These are phyloP conservation scores for Fraxinus anomala DNA, from an alignment of 257 asterid species.

Conservation along the genomic window DNA sequence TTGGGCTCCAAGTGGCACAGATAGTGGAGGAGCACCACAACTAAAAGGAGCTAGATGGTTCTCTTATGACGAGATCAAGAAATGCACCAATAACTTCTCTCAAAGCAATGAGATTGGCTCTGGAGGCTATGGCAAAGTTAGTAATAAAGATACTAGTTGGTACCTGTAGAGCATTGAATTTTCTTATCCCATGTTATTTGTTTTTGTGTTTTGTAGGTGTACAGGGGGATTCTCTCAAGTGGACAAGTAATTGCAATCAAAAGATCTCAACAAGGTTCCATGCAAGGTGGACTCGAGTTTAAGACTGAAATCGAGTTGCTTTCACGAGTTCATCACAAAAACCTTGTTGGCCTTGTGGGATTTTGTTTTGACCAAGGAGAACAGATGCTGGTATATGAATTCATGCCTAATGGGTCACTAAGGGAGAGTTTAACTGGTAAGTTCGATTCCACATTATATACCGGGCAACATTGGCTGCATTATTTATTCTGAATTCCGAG, in stretches of 20 bases:
- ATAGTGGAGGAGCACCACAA: constrained; percentile 96
- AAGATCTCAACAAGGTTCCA: constrained; percentile 80
- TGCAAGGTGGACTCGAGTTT: constrained; percentile 90
- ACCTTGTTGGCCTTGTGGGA: constrained; percentile 86
- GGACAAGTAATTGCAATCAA: constrained; percentile 84
- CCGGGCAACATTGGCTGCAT: not conserved
- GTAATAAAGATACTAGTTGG: not conserved
- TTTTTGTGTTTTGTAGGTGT: constrained; percentile 53
- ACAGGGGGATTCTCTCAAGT: constrained; percentile 64
- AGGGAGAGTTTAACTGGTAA: constrained; percentile 76
- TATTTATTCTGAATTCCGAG: not conserved
- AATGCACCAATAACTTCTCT: constrained; percentile 75
- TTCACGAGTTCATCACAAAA: constrained; percentile 94
- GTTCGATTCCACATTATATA: constrained; percentile 7
- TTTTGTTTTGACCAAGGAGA: constrained; percentile 95
- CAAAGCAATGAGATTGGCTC: constrained; percentile 79
- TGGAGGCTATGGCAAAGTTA: constrained; percentile 96
- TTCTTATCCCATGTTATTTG: not conserved
- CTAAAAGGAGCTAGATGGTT: constrained; percentile 96
- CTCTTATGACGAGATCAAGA: constrained; percentile 89
- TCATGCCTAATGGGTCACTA: constrained; percentile 79
- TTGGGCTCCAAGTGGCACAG: constrained; percentile 83
- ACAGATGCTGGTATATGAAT: constrained; percentile 88
- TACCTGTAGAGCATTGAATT: not conserved
- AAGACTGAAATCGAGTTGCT: constrained; percentile 94